These are phyloP conservation scores for Bacidia gigantensis DNA, from an alignment of 495 filamentous ascomycete genomes.

Conservation along the genomic window DNA sequence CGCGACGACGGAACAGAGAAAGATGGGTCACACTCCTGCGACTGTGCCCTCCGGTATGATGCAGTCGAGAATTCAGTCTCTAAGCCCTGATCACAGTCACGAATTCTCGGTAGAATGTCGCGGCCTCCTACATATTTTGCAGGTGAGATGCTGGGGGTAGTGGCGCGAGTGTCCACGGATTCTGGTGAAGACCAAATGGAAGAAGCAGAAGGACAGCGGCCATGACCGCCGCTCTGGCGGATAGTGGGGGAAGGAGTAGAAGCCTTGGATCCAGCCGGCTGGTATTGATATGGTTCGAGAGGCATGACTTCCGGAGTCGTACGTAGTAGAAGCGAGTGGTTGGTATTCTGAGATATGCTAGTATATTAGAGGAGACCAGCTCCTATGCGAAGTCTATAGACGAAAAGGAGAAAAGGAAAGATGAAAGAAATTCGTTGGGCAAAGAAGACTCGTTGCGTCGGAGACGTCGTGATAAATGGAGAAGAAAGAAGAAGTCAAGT, in stretches of 20 bases:
- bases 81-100: conserved; percentile 69
- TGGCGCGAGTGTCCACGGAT: conserved; percentile 55
- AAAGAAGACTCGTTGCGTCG: conserved; percentile 15
- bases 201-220: conserved; percentile 33
- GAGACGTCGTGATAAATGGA: conserved; percentile 8
- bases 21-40: conserved; percentile 39
- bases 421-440: conserved; percentile 19
- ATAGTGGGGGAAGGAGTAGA: conserved; percentile 3
- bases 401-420: conserved; percentile 11
- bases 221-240: conserved; percentile 20
- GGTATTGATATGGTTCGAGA: conserved; percentile 31
- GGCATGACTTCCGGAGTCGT: conserved; percentile 28
- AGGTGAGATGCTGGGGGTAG: conserved; percentile 56
- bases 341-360: neutral
- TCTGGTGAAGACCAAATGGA: conserved; percentile 59
- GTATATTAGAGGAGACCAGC: conserved; percentile 17
- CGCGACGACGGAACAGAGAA: conserved; percentile 33
- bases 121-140: conserved; percentile 64
- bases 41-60: conserved; percentile 41
- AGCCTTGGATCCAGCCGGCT: conserved; percentile 24
- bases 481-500: conserved; percentile 8
- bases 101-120: conserved; percentile 72
- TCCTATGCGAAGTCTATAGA: conserved; percentile 18
- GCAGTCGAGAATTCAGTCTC: conserved; percentile 36
- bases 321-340: neutral